Conservation (phyloP, 345 rosid genomes). For the Raphanus sativus region DNA sequence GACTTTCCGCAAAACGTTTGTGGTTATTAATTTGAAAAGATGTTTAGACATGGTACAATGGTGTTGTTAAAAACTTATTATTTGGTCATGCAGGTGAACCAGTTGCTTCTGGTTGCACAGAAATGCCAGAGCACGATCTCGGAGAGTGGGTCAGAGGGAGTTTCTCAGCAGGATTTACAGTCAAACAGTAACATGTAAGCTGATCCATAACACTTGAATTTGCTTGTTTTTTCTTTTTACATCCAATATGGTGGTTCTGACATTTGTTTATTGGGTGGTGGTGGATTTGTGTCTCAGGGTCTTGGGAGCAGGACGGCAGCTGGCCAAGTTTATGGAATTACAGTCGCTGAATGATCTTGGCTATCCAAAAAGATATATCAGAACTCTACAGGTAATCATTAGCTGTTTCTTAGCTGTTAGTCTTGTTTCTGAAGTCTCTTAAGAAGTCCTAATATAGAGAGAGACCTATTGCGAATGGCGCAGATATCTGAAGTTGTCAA, state of each 20-base stretch:
- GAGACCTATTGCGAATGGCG: slow-evolving; percentile 17
- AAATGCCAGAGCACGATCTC: slow-evolving; percentile 90
- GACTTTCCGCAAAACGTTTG: slow-evolving; percentile 57
- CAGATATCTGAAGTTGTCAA: slow-evolving; percentile 97
- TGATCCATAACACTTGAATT: not conserved
- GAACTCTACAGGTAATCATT: slow-evolving; percentile 83
- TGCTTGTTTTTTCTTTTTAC: not conserved
- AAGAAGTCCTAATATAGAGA: not conserved
- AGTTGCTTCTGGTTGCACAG: slow-evolving; percentile 86
- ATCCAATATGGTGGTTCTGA: not conserved
- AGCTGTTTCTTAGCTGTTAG: not conserved
- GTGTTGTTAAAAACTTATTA: not conserved
- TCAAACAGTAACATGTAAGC: slow-evolving; percentile 83
- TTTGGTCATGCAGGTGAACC: slow-evolving; percentile 65
- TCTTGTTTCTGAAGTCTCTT: not conserved
- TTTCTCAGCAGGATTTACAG: slow-evolving; percentile 82
- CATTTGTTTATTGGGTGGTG: not conserved
- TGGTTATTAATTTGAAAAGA: slow-evolving; percentile 6
- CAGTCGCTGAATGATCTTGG: slow-evolving; percentile 85
- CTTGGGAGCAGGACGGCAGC: slow-evolving; percentile 81
- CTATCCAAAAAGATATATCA: slow-evolving; percentile 85
- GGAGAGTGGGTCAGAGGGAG: slow-evolving; percentile 83
- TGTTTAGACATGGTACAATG: not conserved
- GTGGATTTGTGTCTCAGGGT: slow-evolving; percentile 50
- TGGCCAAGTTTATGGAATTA: slow-evolving; percentile 75